Percentiles rank a stretch among this genome's conserved stretches.
These are phyloP conservation scores for Diaporthe citriasiana DNA, from an alignment of 2,329 filamentous ascomycete species.

Conservation along the genomic window DNA sequence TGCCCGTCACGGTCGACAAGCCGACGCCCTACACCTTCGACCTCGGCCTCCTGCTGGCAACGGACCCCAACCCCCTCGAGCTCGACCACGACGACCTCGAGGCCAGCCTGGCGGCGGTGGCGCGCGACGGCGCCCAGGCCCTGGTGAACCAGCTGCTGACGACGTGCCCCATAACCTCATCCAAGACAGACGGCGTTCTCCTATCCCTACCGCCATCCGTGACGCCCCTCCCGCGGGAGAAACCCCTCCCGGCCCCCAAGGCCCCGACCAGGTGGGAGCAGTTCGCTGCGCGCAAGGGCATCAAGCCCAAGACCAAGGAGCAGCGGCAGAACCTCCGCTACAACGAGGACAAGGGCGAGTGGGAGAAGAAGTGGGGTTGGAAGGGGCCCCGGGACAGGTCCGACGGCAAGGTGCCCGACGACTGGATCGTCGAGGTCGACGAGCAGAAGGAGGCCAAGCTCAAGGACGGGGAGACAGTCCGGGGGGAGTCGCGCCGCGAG, in stretches of 20 bases:
- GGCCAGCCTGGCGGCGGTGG: constrained; percentile 76
- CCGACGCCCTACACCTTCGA: constrained; percentile 94
- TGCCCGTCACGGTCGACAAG: constrained; percentile 79
- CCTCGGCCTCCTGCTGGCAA: constrained; percentile 86
- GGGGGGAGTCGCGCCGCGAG: constrained; percentile 74
- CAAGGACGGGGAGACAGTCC: constrained; percentile 73
- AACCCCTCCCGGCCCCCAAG: constrained; percentile 86
- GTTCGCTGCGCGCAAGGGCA: constrained; percentile 97
- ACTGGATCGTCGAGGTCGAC: constrained; percentile 95
- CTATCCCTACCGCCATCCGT: constrained; percentile 80
- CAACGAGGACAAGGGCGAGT: constrained; percentile 87
- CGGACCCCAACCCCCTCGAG: constrained; percentile 86
- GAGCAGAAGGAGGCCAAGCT: constrained; percentile 75
- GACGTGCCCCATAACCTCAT: constrained; percentile 84
- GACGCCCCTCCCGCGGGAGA: constrained; percentile 87
- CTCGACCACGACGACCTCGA: constrained; percentile 71
- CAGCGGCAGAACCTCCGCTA: constrained; percentile 81
- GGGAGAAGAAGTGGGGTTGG: constrained; percentile 96
- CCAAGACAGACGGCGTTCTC: constrained; percentile 75
- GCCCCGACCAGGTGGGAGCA: constrained; percentile 93
- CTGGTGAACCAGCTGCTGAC: constrained; percentile 95
- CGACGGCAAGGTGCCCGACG: constrained; percentile 69
- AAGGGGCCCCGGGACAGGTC: constrained; percentile 77
- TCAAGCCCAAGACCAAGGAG: constrained; percentile 88
- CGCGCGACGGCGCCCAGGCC: constrained; percentile 90